Percentiles rank a stretch among this genome's conserved stretches.
These are phyloP conservation scores for Solanum sejunctum DNA, from an alignment of 257 asterid species.

Conservation along the genomic window DNA sequence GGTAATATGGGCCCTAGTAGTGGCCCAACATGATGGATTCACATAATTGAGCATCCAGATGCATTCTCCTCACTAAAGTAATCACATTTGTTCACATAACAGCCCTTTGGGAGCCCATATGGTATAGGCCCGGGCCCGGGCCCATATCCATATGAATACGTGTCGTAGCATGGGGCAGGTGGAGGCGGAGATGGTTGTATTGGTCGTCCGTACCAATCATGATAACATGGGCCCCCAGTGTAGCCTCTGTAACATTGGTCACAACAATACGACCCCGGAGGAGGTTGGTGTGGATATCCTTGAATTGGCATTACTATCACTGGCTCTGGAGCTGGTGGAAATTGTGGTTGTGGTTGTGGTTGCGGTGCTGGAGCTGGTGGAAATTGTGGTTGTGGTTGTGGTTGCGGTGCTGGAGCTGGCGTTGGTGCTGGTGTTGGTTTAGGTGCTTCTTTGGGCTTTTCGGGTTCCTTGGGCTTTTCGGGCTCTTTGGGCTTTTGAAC, in stretches of 20 bases:
- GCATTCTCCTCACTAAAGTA: conserved; percentile 51
- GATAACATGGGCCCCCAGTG: conserved; percentile 20
- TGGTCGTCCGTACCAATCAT: conserved; percentile 30
- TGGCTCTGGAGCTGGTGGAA: background rate
- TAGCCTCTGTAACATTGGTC: conserved; percentile 21
- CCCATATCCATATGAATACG: conserved; percentile 8
- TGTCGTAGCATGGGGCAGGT: conserved; percentile 20
- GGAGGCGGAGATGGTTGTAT: conserved; percentile 9
- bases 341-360: background rate
- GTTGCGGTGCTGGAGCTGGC: too few relatives aligned
- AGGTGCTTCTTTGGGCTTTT: background rate
- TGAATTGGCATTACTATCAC: conserved; percentile 14
- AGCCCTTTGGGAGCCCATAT: conserved; percentile 11
- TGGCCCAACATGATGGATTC: background rate
- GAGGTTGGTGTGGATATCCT: conserved; percentile 33
- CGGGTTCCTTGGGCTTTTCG: conserved; percentile 3
- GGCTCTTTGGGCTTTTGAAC: conserved; percentile 1
- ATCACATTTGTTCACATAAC: conserved; percentile 23
- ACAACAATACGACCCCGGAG: background rate
- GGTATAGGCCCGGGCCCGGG: background rate
- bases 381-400: background rate
- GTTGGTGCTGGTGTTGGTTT: background rate
- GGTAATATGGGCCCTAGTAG: background rate
- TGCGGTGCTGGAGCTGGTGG: background rate
- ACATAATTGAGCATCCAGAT: conserved; percentile 46